Base-by-base conservation (phyloP, 805 yeast genomes). In the Saturnispora diversa region DNA sequence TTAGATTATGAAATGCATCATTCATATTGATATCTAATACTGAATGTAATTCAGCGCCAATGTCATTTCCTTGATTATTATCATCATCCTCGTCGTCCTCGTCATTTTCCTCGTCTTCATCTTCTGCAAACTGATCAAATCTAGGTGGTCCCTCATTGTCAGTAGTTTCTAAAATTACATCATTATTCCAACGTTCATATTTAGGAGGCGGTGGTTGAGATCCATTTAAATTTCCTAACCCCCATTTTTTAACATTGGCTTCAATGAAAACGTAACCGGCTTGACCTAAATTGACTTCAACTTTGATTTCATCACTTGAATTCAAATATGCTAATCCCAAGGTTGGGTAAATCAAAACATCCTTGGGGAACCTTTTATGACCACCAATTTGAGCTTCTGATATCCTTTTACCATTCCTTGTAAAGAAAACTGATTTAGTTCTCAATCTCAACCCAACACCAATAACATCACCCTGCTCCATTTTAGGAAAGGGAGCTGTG, bases 231-330 rank as follows among this genome's bases (percentile, higher is more conserved):
- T 92, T 90, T n/a, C 94, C 95, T 52, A 82, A 80, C 5, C 95
- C 95, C 96, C 96, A 87, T 57, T 84, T 86, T 57, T 87, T 87
- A 28, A 88, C 95, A 55, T 87, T 86, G 2, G 85, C 96, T 56
- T 88, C 96, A 36, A 88, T 84, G 55, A 74, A 86, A 2, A 88
- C 96, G 62, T 75, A 87, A 2, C 96, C 97, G 43, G 77, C 69
- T 51, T 84, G 90, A 15, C 98, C 98, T 42, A 92, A 62, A 80
- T 94, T 92, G 9, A 84, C 94, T 59, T 84, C 88, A n/a, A 92
- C 66, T 6, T 80, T 73, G 50, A 95, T 84, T 5, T 80, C 75
- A 28, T 86, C 81, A 26, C 40, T 39, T 7, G 34, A 30, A 19
- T 22, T 25, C 23, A 39, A 34, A 23, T n/a, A 39, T 5, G 42